phyloP scores from a whole-genome alignment of 768 basidiomycete species.

The Tulasnella sp. region DNA sequence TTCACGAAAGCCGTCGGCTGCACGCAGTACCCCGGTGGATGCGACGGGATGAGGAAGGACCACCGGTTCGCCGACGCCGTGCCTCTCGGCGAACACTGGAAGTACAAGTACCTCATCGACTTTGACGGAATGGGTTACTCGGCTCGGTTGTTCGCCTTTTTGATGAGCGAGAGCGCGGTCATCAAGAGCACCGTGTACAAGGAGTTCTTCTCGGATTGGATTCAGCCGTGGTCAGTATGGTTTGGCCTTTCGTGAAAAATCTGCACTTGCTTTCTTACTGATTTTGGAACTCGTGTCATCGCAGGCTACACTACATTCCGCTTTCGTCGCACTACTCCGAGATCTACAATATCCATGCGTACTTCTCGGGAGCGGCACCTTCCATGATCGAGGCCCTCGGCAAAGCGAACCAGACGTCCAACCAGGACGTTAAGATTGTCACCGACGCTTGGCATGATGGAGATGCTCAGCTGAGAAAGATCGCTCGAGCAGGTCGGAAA shows the following conservation, averaged over 20 bases:
- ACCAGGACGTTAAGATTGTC: constrained; percentile 22
- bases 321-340: constrained; percentile 77
- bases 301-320: constrained; percentile 91
- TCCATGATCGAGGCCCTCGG: constrained; percentile 39
- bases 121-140: constrained; percentile 95
- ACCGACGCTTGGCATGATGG: constrained; percentile 38
- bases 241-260: neutral
- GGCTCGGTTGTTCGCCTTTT: constrained; percentile 72
- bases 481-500: constrained; percentile 83
- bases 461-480: constrained; percentile 61
- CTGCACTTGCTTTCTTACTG: neutral
- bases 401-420: constrained; percentile 29
- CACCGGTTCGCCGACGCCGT: constrained; percentile 68
- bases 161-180: constrained; percentile 80
- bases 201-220: constrained; percentile 86
- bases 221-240: constrained; percentile 66
- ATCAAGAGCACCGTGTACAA: constrained; percentile 85
- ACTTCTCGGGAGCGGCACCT: constrained; percentile 75
- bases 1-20: constrained; percentile 70
- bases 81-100: constrained; percentile 78
- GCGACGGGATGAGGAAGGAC: constrained; percentile 45
- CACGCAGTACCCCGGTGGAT: constrained; percentile 58
- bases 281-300: neutral
- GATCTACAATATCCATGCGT: constrained; percentile 87
- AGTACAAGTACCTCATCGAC: constrained; percentile 86